A percentile compares a stretch with the other conserved stretches of the same genome.
Evolutionary conservation across 257 asterid genomes (phyloP).

Genomic region (Nyctanthes arbortristis): DNA sequence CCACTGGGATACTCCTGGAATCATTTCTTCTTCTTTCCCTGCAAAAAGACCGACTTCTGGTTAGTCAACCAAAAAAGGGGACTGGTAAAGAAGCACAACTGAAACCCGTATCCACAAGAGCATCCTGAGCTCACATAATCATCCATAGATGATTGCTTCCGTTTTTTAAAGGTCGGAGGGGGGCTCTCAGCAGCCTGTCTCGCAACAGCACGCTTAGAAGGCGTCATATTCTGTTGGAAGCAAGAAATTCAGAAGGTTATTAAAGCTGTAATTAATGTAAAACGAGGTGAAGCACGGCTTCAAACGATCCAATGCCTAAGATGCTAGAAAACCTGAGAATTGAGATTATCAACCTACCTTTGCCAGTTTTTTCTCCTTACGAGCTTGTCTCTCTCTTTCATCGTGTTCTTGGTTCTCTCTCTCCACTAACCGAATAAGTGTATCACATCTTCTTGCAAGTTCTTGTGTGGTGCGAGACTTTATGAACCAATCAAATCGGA

Average conservation of each 20-base stretch:
- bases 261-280: neutral
- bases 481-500: constrained; percentile 98
- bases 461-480: constrained; percentile 99
- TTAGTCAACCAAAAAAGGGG: neutral
- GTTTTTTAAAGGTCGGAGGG: constrained; percentile 62
- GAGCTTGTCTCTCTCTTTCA: constrained; percentile 96
- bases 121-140: constrained; percentile 75
- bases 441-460: constrained; percentile 97
- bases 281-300: neutral
- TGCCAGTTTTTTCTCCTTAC: constrained; percentile 92
- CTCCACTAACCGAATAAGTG: constrained; percentile 89
- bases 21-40: constrained; percentile 81
- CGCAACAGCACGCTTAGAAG: constrained; percentile 70
- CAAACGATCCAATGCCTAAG: neutral
- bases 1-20: too few species aligned
- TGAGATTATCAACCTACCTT: constrained; percentile 49
- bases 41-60: constrained; percentile 16
- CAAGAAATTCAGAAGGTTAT: neutral
- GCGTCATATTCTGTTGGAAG: constrained; percentile 53
- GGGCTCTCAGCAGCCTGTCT: constrained; percentile 88
- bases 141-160: constrained; percentile 74
- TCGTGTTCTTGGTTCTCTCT: constrained; percentile 94
- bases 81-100: neutral
- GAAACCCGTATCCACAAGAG: neutral
- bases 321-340: neutral